Conservation (phyloP, 1,284 basidiomycete species). For the Lignosus rhinocerotis region DNA sequence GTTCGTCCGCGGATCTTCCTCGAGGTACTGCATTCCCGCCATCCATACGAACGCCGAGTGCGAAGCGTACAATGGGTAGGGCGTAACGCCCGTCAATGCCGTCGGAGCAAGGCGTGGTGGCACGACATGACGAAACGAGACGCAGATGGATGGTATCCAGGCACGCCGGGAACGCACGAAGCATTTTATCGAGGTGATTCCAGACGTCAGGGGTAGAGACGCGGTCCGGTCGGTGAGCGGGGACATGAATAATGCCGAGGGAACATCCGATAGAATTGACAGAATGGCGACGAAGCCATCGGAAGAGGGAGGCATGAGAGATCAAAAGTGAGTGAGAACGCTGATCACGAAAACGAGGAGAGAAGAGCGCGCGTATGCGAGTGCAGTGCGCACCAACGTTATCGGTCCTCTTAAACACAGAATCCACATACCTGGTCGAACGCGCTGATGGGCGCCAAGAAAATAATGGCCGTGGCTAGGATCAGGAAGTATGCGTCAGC, state of each 20-base stretch:
- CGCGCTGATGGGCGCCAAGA: conserved; percentile 77
- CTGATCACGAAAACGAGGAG: neutral
- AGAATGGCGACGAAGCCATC: neutral
- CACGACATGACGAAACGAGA: neutral
- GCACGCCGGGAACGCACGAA: neutral
- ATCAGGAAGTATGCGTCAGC: neutral
- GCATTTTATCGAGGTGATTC: neutral
- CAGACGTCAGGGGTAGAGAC: neutral
- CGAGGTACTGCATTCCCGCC: conserved; percentile 58
- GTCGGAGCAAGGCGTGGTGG: neutral
- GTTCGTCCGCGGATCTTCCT: conserved; percentile 76
- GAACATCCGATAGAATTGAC: neutral
- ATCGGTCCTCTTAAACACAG: neutral
- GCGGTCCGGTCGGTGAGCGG: neutral
- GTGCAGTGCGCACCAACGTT: neutral
- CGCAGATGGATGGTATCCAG: conserved; percentile 1
- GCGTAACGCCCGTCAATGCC: neutral
- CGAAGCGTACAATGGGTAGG: neutral
- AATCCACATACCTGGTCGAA: conserved; percentile 69
- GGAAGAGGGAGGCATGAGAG: conserved; percentile 1
- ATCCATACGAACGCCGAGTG: conserved; percentile 5
- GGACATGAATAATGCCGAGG: neutral
- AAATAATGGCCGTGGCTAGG: conserved; percentile 71
- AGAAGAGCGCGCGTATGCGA: neutral
- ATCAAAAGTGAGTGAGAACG: conserved; percentile 1